Evolutionary conservation across 2,329 filamentous ascomycete genomes (phyloP).

Genomic region (Delphinella strobiligena): DNA sequence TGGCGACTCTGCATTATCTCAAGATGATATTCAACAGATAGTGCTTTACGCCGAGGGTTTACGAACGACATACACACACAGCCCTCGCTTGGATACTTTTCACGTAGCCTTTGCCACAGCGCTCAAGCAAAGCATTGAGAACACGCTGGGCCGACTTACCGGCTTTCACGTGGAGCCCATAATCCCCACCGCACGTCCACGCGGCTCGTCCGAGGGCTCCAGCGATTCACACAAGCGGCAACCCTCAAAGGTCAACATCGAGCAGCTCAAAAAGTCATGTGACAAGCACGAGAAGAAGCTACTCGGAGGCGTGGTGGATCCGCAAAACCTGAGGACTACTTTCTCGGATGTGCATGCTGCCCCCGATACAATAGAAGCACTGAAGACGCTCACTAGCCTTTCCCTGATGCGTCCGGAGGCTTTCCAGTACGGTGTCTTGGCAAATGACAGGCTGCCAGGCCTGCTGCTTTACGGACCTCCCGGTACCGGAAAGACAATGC

Average conservation of each 20-base stretch:
- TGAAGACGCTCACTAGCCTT: constrained; percentile 80
- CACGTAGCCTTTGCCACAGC: constrained; percentile 9
- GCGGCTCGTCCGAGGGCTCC: not conserved
- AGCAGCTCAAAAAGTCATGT: constrained; percentile 42
- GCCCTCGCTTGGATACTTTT: constrained; percentile 7
- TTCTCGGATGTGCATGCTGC: constrained; percentile 81
- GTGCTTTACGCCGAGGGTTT: constrained; percentile 11
- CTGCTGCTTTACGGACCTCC: constrained; percentile 93
- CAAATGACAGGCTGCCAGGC: constrained; percentile 81
- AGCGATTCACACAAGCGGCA: not conserved
- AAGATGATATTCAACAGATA: constrained; percentile 9
- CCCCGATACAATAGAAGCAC: constrained; percentile 67
- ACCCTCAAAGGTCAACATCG: constrained; percentile 22
- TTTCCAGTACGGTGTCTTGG: constrained; percentile 90
- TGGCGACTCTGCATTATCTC: constrained; percentile 8
- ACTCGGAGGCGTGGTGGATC: constrained; percentile 68
- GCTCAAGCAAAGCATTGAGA: constrained; percentile 2
- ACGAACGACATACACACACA: constrained; percentile 9
- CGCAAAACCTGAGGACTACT: constrained; percentile 69
- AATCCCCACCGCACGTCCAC: constrained; percentile 1
- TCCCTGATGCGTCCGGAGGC: constrained; percentile 81
- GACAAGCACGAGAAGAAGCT: constrained; percentile 75
- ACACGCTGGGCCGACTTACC: not conserved
- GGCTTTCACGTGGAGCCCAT: not conserved
- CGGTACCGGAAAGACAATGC: constrained; percentile 78